phyloP scores from a whole-genome alignment of 208 protist genomes.

The Wallacemonas sp. region DNA sequence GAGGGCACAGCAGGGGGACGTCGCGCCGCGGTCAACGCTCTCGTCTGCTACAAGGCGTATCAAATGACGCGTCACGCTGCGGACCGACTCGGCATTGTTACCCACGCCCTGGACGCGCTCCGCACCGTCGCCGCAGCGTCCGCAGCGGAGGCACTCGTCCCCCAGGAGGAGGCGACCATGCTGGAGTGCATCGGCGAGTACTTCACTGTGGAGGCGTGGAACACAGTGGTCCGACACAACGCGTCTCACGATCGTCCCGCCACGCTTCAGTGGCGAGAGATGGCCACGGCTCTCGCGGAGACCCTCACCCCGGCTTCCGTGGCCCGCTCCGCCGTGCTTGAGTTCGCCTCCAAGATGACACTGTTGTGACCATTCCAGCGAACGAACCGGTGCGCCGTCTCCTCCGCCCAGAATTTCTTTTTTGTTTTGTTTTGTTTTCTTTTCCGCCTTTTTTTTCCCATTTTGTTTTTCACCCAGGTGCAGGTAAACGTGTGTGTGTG shows the following conservation, averaged over 20 bases:
- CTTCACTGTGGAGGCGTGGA: constrained; percentile 82
- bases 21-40: not conserved
- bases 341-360: constrained; percentile 45
- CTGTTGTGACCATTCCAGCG: constrained; percentile 38
- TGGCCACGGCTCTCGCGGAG: constrained; percentile 21
- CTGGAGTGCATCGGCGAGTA: constrained; percentile 52
- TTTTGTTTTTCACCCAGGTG: too few species aligned
- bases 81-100: not conserved
- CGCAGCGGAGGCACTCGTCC: not conserved
- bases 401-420: not conserved
- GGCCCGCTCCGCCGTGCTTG: constrained; percentile 24
- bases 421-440: constrained; percentile 23
- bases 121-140: not conserved
- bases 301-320: constrained; percentile 26
- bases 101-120: not conserved
- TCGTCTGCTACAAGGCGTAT: constrained; percentile 15
- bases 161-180: not conserved
- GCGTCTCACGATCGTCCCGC: constrained; percentile 21
- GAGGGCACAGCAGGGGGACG: not conserved
- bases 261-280: constrained; percentile 26
- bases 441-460: too few species aligned
- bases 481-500: too few species aligned
- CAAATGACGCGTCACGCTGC: not conserved
- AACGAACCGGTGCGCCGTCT: too few species aligned
- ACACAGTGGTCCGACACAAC: constrained; percentile 49